Conservation (phyloP, 257 asterid species). For the Lavandula angustifolia region DNA sequence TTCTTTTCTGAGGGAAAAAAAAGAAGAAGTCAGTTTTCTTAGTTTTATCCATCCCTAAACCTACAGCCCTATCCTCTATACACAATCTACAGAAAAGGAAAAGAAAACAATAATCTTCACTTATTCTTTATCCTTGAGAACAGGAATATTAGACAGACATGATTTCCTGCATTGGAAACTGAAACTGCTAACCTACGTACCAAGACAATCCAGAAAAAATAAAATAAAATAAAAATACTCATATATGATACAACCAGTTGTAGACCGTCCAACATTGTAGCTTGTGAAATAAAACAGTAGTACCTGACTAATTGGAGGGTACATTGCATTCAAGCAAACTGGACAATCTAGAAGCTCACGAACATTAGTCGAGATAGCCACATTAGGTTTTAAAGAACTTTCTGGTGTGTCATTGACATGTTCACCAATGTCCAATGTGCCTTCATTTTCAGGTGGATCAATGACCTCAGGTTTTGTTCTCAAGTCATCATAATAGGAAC, state of each 20-base stretch:
- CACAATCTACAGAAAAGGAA: neutral
- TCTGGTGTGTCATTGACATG: constrained; percentile 40
- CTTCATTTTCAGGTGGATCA: constrained; percentile 48
- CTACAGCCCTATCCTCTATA: neutral
- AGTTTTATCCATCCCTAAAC: neutral
- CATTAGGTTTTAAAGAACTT: constrained; percentile 44
- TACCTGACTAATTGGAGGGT: constrained; percentile 57
- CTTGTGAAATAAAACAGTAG: neutral
- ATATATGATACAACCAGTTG: neutral
- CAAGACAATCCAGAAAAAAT: neutral
- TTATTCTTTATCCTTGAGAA: neutral
- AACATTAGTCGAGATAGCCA: constrained; percentile 43
- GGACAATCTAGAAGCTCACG: constrained; percentile 53
- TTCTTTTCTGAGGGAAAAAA: neutral
- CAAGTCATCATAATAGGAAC: constrained; percentile 40
- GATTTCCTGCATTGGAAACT: constrained; percentile 1
- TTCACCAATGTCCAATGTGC: constrained; percentile 40
- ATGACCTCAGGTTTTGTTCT: constrained; percentile 43
- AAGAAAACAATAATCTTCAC: neutral
- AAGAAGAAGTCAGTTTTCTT: neutral
- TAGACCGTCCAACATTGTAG: neutral
- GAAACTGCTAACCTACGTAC: constrained; percentile 14
- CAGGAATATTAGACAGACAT: neutral
- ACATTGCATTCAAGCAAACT: constrained; percentile 53
- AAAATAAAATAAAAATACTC: neutral